A percentile compares a stretch with the other conserved stretches of the same genome.
phyloP scores from a whole-genome alignment of 2,329 filamentous ascomycete species.

The Didymella glomerata region DNA sequence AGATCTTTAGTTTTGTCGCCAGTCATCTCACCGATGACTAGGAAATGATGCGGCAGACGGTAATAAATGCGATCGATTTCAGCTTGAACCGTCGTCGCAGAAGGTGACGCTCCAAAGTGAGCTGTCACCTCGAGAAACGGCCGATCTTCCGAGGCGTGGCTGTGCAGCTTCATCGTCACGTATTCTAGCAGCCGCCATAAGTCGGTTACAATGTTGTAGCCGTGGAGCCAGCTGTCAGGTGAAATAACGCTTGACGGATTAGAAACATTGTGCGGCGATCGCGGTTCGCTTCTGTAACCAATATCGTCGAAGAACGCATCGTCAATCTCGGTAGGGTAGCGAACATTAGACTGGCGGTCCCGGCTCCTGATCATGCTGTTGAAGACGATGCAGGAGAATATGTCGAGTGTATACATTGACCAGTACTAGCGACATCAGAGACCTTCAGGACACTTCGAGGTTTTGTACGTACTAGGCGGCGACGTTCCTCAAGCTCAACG shows the following conservation, averaged over 20 bases:
- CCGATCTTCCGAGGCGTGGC: constrained; percentile 4
- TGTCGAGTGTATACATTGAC: background rate
- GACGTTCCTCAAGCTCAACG: background rate
- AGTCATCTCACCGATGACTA: background rate
- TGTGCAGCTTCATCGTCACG: constrained; percentile 37
- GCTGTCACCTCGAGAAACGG: background rate
- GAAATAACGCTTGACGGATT: constrained; percentile 32
- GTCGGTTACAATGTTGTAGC: constrained; percentile 67
- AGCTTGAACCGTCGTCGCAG: background rate
- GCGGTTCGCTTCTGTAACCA: background rate
- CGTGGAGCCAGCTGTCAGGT: constrained; percentile 58
- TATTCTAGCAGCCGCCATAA: constrained; percentile 66
- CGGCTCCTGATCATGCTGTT: background rate
- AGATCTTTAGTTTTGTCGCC: background rate
- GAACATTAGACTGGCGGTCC: constrained; percentile 53
- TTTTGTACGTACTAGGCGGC: background rate
- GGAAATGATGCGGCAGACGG: background rate
- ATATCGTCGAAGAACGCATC: constrained; percentile 50
- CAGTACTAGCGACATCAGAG: background rate
- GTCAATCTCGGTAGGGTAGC: constrained; percentile 59
- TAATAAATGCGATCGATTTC: background rate
- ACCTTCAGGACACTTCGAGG: background rate
- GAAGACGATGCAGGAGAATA: background rate
- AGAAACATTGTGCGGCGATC: background rate
- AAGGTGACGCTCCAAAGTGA: background rate